Percentiles rank a stretch among this genome's conserved stretches.
phyloP scores from a whole-genome alignment of 2,329 filamentous ascomycete genomes.

The Amphichorda felina region DNA sequence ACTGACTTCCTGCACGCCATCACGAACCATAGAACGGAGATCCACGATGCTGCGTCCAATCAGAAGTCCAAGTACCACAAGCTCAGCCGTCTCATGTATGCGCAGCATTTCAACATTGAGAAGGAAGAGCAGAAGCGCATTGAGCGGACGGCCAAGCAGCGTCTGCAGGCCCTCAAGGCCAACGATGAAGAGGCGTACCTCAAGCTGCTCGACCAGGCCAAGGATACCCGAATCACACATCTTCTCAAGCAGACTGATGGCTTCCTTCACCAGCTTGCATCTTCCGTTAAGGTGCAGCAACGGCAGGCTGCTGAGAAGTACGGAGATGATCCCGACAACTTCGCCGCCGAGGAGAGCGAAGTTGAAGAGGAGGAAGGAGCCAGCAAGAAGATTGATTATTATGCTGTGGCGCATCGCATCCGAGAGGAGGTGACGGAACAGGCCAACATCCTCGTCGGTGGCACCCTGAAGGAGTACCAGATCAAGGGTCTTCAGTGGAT shows the following conservation, averaged over 20 bases:
- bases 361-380: constrained; percentile 57
- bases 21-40: constrained; percentile 67
- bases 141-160: constrained; percentile 95
- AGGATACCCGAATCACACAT: constrained; percentile 98
- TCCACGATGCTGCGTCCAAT: constrained; percentile 52
- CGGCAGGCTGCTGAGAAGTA: constrained; percentile 71
- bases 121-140: constrained; percentile 99
- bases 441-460: constrained; percentile 78
- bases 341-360: constrained; percentile 53
- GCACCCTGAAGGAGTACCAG: constrained; percentile 93
- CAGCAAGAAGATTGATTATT: constrained; percentile 89
- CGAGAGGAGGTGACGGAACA: constrained; percentile 84
- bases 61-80: constrained; percentile 72
- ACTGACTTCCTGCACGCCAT: constrained; percentile 84
- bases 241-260: constrained; percentile 93
- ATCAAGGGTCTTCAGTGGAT: constrained; percentile 99
- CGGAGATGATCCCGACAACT: constrained; percentile 43
- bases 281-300: constrained; percentile 90
- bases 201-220: constrained; percentile 94
- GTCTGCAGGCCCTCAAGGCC: constrained; percentile 95
- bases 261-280: constrained; percentile 90
- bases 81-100: constrained; percentile 77
- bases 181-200: constrained; percentile 99
- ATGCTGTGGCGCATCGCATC: constrained; percentile 91
- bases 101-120: constrained; percentile 90